Percentiles rank a stretch among this genome's conserved stretches.
Evolutionary conservation across 352 stramenopile species (phyloP).

Genomic region (Globisporangium camurandrum): DNA sequence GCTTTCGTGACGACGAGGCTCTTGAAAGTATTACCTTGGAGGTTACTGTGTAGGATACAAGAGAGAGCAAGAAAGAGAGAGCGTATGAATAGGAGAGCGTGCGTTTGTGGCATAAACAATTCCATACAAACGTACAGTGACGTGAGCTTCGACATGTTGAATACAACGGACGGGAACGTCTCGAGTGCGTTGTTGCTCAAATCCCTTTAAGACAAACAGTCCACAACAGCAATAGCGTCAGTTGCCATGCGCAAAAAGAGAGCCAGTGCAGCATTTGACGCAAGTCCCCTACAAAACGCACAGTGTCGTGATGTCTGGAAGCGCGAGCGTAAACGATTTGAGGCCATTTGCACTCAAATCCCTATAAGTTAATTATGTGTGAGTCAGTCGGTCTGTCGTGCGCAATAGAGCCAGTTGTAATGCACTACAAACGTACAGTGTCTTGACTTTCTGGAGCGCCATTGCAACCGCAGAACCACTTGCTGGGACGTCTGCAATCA

Average conservation of each 20-base stretch:
- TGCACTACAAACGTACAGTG: conserved; percentile 42
- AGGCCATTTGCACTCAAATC: conserved; percentile 43
- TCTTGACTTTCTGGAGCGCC: conserved; percentile 33
- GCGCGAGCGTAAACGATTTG: conserved; percentile 27
- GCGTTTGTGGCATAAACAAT: too few relatives aligned
- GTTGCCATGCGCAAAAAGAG: not conserved
- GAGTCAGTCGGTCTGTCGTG: not conserved
- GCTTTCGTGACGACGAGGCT: conserved; percentile 30
- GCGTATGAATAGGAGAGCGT: too few relatives aligned
- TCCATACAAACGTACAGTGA: conserved; percentile 59
- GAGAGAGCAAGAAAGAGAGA: not conserved
- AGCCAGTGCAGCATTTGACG: not conserved
- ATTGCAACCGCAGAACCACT: conserved; percentile 24
- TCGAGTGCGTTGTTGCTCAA: conserved; percentile 47
- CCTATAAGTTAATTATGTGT: conserved; percentile 12
- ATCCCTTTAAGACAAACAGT: conserved; percentile 17
- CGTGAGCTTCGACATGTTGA: conserved; percentile 65
- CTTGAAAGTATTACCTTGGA: conserved; percentile 48
- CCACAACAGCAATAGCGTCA: not conserved
- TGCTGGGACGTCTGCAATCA: conserved; percentile 26
- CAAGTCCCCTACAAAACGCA: conserved; percentile 8
- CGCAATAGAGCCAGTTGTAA: too few relatives aligned
- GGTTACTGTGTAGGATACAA: conserved; percentile 17
- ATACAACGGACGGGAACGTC: conserved; percentile 42
- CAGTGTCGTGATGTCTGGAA: conserved; percentile 33